Evolutionary conservation across 208 protist genomes (phyloP).

Genomic region (Trypanosoma avium): DNA sequence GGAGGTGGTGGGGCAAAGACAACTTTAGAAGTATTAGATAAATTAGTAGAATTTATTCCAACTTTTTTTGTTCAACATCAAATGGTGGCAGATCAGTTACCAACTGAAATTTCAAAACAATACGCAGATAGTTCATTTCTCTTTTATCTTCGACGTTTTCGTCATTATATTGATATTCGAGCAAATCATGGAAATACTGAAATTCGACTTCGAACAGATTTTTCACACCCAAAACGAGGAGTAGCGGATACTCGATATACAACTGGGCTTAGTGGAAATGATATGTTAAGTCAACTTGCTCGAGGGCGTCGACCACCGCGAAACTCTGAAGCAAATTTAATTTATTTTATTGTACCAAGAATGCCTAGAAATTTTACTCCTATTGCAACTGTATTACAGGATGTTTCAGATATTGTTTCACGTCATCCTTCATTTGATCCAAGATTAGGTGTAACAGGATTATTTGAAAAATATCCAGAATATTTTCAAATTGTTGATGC

Average conservation of each 20-base stretch:
- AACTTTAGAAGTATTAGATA: constrained; percentile 55
- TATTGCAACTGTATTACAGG: constrained; percentile 67
- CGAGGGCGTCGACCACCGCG: constrained; percentile 51
- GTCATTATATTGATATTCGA: constrained; percentile 78
- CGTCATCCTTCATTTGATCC: constrained; percentile 79
- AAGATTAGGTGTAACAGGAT: constrained; percentile 70
- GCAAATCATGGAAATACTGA: constrained; percentile 44
- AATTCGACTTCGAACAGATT: constrained; percentile 61
- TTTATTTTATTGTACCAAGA: constrained; percentile 57
- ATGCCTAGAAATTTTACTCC: constrained; percentile 63
- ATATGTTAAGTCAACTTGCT: constrained; percentile 18
- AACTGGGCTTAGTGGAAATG: constrained; percentile 12
- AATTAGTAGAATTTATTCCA: constrained; percentile 73
- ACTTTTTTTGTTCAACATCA: constrained; percentile 74
- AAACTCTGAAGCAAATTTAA: constrained; percentile 78
- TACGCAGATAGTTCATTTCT: constrained; percentile 54
- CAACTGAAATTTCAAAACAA: constrained; percentile 42
- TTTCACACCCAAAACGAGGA: constrained; percentile 70
- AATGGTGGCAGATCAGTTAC: constrained; percentile 47
- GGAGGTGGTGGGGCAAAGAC: constrained; percentile 27
- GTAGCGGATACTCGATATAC: constrained; percentile 51
- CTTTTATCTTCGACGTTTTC: constrained; percentile 72
- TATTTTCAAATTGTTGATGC: constrained; percentile 84
- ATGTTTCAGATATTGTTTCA: constrained; percentile 77
- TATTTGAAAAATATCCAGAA: constrained; percentile 86